Evolutionary conservation across 2,329 filamentous ascomycete species (phyloP).

Genomic region (Alternaria atra): DNA sequence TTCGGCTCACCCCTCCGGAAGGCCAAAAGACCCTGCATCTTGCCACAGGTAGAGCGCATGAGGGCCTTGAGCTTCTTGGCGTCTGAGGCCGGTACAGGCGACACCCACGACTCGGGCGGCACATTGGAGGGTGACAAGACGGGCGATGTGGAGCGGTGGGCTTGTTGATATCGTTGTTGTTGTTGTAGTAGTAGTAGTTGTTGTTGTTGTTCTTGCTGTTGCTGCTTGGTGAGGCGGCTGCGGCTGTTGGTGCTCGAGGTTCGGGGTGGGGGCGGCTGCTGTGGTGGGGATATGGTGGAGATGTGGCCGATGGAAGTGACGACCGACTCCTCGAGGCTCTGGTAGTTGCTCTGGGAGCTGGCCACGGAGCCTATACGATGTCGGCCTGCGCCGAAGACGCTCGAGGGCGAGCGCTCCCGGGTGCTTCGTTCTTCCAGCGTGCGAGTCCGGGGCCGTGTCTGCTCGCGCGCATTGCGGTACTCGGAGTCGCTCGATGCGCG

Average conservation of each 20-base stretch:
- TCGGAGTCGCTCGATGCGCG: constrained; percentile 47
- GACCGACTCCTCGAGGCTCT: constrained; percentile 53
- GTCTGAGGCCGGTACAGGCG: constrained; percentile 66
- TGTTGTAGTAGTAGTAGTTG: not conserved
- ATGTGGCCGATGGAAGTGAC: constrained; percentile 54
- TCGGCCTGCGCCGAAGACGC: constrained; percentile 57
- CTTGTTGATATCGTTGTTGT: not conserved
- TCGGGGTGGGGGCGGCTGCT: constrained; percentile 37
- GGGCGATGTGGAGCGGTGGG: constrained; percentile 28
- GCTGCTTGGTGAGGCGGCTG: constrained; percentile 43
- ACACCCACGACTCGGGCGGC: constrained; percentile 47
- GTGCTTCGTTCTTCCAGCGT: constrained; percentile 59
- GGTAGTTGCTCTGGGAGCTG: constrained; percentile 63
- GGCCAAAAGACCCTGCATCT: constrained; percentile 80
- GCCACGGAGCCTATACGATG: constrained; percentile 76
- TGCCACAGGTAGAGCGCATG: constrained; percentile 80
- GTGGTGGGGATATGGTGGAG: constrained; percentile 48
- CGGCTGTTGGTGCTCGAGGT: constrained; percentile 43
- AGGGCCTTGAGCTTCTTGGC: constrained; percentile 75
- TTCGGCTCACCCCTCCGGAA: constrained; percentile 70
- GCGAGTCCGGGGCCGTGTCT: constrained; percentile 62
- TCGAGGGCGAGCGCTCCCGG: constrained; percentile 53
- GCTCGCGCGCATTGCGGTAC: constrained; percentile 53
- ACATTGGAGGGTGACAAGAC: constrained; percentile 33
- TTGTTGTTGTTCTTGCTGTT: constrained; percentile 20